Evolutionary conservation across 78 protist genomes (phyloP).

Genomic region (Polysphondylium violaceum): DNA sequence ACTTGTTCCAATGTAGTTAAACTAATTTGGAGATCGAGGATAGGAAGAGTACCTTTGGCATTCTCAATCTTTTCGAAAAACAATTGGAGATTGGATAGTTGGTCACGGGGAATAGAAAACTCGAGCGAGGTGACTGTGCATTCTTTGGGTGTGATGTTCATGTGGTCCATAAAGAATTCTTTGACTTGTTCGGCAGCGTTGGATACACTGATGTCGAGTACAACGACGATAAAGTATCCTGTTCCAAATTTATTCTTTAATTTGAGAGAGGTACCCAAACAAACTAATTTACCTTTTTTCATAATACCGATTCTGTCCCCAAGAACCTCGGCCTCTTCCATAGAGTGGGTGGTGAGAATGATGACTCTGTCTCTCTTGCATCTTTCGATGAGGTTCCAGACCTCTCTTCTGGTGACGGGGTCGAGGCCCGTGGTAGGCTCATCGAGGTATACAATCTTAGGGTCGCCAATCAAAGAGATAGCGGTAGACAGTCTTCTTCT

Average conservation of each 20-base stretch:
- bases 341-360: conserved; percentile 76
- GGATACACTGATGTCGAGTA: neutral
- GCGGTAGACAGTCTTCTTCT: conserved; percentile 66
- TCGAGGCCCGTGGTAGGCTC: conserved; percentile 85
- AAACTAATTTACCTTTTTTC: conserved; percentile 29
- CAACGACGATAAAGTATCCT: conserved; percentile 30
- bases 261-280: conserved; percentile 40
- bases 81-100: neutral
- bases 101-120: too few relatives aligned
- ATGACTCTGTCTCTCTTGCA: conserved; percentile 16
- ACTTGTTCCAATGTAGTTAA: conserved; percentile 66
- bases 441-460: conserved; percentile 60
- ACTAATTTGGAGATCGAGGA: conserved; percentile 40
- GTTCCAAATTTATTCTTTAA: conserved; percentile 30
- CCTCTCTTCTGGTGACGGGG: conserved; percentile 43
- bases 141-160: neutral
- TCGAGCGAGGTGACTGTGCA: too few relatives aligned
- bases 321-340: conserved; percentile 78
- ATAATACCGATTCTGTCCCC: conserved; percentile 78
- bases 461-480: conserved; percentile 82
- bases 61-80: conserved; percentile 28
- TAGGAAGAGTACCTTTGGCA: neutral
- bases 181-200: too few relatives aligned
- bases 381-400: conserved; percentile 77
- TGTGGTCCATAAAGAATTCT: too few relatives aligned